Evolutionary conservation across 1,284 basidiomycete genomes (phyloP), one percentile per base, ranked within the genome.

Genomic region (Ceratobasidium sp.): DNA sequence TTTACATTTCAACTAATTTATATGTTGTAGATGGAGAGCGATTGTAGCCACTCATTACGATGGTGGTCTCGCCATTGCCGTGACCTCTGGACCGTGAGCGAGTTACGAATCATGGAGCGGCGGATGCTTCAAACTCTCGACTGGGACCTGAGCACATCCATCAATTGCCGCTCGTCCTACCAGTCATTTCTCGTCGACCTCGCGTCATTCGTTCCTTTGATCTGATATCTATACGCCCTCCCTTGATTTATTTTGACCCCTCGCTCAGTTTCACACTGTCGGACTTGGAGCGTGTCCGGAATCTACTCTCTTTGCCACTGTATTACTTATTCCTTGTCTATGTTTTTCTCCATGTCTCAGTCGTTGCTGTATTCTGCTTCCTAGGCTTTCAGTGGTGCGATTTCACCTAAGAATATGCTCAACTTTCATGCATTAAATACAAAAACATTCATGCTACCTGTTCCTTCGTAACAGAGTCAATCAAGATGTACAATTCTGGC

Each of bases 111-210:
- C 14, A 69, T 69, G 66, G 66, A 69, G n/a, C 14, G 53, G 40
- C 66, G 53, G 25, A 69, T 69, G 66, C 44, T 69, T 36, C 53
- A 69, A n/a, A 28, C 66, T 42, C 66, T 69, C 9, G 66, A 69
- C 54, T 69, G 66, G 66, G 48, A 69, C 53, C 54, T 69, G 21
- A 69, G 66, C 66, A 69, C 66, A 16, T 69, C 66, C 28, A 36
- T 69, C 23, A 69, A 69, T 21, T 69, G 66, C 53, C 40, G 42
- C 30, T 69, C 66, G 9, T 69, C 66, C 7, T 69, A 69, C 42
- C 66, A 69, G 40, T 58, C 66, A 18, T 69, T 58, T 44, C 66
- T 69, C 28, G 38, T 38, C 23, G 54, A 53, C 18, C 51, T 69
- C 33, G 21, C 40, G 14, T 59, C 53, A 54, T 67, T 67, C 28